Base-by-base conservation (phyloP, 768 basidiomycete species). In the Leccinum boreale region DNA sequence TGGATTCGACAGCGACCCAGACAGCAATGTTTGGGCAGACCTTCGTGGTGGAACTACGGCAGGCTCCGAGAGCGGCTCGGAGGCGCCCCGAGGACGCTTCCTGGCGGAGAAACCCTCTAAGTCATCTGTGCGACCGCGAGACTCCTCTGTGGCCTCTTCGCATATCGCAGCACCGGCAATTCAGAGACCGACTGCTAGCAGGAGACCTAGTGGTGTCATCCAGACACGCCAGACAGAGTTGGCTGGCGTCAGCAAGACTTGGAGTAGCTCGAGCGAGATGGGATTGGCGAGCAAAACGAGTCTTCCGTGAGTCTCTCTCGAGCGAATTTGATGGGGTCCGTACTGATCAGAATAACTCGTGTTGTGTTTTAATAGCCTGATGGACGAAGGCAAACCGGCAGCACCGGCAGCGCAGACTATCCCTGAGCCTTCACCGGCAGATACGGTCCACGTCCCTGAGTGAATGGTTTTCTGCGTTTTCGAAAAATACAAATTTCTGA, bases 231-330 rank as follows among this genome's bases (percentile, higher is more conserved):
- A 72, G 55, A 69, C 63, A 14, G 70, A 71, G 26, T 31, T 71
- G 5, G 67, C 69, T 14, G 70, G 64, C n/a, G 63, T 65, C n/a
- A 72, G 69, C 24, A 73, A 66, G 54, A 74, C 73, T 2, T 72
- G 67, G 65, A 69, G 71, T 35, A 65, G 57, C 48, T 62, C 64
- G n/a, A 67, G 64, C 44, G 62, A 65, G 1, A 56, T 67, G 51
- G 65, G 65, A 7, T 55, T 74, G 11, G 55, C 46, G 21, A 63
- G 61, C 45, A 63, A 51, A 45, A 19, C 53, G 29, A 67, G 55
- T 54, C 33, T 60, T 47, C 36, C 24, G 69, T 70, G 52, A 56
- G 71, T 65, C 23, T 45, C 28, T 44, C 19, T 54, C 28, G 29
- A 19, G 10, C 11, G n/a, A 35, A 36, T 33, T 42, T 2, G 26